Conservation (phyloP, 257 asterid species). For the Fraxinus americana region DNA sequence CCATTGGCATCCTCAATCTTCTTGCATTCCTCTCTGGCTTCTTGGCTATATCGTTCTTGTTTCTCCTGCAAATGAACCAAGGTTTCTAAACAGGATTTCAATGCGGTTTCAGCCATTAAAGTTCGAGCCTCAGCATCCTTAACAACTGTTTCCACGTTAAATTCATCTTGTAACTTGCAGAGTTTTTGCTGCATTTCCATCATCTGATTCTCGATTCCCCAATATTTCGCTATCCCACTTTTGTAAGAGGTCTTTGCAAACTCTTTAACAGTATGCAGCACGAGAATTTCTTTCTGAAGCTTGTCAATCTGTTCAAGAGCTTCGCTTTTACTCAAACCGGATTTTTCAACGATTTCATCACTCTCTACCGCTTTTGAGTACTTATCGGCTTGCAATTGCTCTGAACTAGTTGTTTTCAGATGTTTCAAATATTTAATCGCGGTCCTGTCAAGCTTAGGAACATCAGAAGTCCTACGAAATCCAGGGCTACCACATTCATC, state of each 20-base stretch:
- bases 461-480: conserved; percentile 15
- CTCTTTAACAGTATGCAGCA: conserved; percentile 50
- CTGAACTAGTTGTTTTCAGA: conserved; percentile 35
- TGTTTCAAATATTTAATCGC: conserved; percentile 41
- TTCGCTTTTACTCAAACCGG: conserved; percentile 44
- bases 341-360: conserved; percentile 18
- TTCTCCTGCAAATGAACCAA: conserved; percentile 43
- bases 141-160: conserved; percentile 36
- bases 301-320: conserved; percentile 45
- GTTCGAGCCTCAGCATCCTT: conserved; percentile 60
- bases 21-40: conserved; percentile 42
- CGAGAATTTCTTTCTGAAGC: conserved; percentile 47
- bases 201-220: conserved; percentile 52
- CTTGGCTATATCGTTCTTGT: conserved; percentile 33
- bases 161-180: conserved; percentile 50
- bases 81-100: conserved; percentile 51
- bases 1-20: conserved; percentile 43
- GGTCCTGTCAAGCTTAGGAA: conserved; percentile 48
- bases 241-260: conserved; percentile 54
- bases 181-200: conserved; percentile 49
- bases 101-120: conserved; percentile 59
- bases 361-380: neutral
- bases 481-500: conserved; percentile 31
- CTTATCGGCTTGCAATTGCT: conserved; percentile 31
- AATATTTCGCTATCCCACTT: conserved; percentile 44